Conservation (phyloP, 371 early-diverging fungal genomes). For the Mucor irregularis region DNA sequence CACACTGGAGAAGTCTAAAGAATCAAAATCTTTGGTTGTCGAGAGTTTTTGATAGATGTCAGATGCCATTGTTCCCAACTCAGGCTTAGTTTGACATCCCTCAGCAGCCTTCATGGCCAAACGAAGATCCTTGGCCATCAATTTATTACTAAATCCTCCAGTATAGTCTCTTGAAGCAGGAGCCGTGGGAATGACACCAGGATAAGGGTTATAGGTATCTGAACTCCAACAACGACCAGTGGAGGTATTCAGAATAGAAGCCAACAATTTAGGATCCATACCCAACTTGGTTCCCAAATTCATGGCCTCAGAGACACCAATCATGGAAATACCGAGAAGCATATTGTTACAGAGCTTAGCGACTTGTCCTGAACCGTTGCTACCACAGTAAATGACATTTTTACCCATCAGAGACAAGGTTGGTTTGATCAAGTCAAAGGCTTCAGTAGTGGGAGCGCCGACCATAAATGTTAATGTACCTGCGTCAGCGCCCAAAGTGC, state of each 20-base stretch:
- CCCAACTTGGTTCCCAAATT: slow-evolving; percentile 85
- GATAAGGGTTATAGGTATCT: slow-evolving; percentile 93
- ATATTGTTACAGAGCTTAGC: slow-evolving; percentile 98
- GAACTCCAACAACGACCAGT: slow-evolving; percentile 91
- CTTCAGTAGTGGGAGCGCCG: slow-evolving; percentile 65
- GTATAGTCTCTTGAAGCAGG: slow-evolving; percentile 85
- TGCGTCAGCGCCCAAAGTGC: slow-evolving; percentile 85
- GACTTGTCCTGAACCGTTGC: slow-evolving; percentile 86
- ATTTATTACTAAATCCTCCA: slow-evolving; percentile 87
- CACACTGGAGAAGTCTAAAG: slow-evolving; percentile 77
- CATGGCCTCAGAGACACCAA: slow-evolving; percentile 92
- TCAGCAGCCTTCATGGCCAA: slow-evolving; percentile 89
- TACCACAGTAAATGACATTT: slow-evolving; percentile 92
- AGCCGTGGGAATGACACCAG: slow-evolving; percentile 79
- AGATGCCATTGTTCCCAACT: slow-evolving; percentile 75
- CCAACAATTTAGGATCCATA: slow-evolving; percentile 87
- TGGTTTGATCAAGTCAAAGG: slow-evolving; percentile 69
- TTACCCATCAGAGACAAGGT: slow-evolving; percentile 86
- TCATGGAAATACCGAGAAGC: slow-evolving; percentile 92
- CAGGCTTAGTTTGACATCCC: slow-evolving; percentile 67
- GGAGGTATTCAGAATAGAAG: slow-evolving; percentile 85
- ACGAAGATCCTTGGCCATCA: slow-evolving; percentile 95
- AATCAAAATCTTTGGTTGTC: slow-evolving; percentile 54
- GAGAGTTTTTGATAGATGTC: slow-evolving; percentile 78
- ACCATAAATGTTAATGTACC: slow-evolving; percentile 98